A percentile compares a stretch with the other conserved stretches of the same genome.
phyloP scores from a whole-genome alignment of 345 rosid genomes.

The Angophora floribunda region DNA sequence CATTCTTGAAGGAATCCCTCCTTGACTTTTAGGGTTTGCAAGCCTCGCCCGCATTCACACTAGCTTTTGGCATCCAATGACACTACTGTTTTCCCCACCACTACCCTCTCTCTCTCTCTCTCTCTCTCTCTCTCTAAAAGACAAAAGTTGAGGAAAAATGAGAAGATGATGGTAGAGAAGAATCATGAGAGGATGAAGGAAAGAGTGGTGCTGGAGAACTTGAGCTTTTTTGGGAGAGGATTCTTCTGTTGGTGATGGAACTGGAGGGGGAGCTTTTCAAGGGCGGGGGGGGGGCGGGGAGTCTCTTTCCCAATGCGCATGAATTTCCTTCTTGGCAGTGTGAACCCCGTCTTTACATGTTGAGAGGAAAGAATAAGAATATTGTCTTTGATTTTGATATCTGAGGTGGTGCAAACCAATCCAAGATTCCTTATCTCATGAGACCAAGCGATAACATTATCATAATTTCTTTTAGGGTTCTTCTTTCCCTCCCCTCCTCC shows the following conservation, averaged over 20 bases:
- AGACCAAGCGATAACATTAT: neutral
- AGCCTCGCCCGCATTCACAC: neutral
- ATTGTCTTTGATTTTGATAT: neutral
- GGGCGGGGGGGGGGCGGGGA: no score
- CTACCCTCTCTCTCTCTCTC: neutral
- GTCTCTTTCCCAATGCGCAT: neutral
- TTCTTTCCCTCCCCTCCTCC: no score
- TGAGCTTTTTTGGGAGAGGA: neutral
- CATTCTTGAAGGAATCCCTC: neutral
- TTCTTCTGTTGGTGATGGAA: neutral
- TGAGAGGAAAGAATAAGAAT: neutral
- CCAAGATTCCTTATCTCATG: neutral
- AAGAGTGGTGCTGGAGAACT: neutral
- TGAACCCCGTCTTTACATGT: neutral
- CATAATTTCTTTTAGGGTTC: neutral
- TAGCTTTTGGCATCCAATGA: neutral
- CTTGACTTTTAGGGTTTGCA: neutral
- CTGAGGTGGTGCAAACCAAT: neutral
- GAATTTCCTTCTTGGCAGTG: neutral
- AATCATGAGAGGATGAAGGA: neutral
- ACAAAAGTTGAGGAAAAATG: neutral
- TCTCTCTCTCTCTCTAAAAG: neutral
- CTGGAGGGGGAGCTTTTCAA: neutral
- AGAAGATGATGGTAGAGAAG: neutral
- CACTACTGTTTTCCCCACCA: neutral